phyloP scores from a whole-genome alignment of 2,329 filamentous ascomycete species.

The Neonectria faginata region DNA sequence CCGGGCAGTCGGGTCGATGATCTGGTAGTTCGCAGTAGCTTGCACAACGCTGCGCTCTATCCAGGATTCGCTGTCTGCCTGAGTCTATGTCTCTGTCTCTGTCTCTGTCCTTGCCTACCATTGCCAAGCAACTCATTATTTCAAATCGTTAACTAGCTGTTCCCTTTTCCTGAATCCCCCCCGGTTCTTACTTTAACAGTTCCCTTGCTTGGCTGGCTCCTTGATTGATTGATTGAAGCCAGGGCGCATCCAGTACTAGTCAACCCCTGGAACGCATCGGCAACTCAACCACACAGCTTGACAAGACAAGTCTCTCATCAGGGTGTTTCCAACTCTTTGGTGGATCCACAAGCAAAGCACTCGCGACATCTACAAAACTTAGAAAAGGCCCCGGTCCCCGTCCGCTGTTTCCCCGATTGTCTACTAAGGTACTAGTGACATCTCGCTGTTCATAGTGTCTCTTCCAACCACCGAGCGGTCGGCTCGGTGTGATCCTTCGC shows the following conservation, averaged over 20 bases:
- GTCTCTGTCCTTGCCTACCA: slow-evolving; percentile 4
- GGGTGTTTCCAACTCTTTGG: slow-evolving; percentile 1
- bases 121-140: neutral
- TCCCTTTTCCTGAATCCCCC: too few species aligned
- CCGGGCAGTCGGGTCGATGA: neutral
- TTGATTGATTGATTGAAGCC: neutral
- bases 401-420: slow-evolving; percentile 8
- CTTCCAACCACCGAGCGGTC: neutral
- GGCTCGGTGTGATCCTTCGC: slow-evolving; percentile 4
- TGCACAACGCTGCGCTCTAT: neutral
- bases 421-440: neutral
- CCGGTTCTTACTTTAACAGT: neutral
- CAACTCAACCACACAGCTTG: neutral
- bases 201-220: slow-evolving; percentile 14
- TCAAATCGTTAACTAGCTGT: too few species aligned
- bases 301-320: neutral
- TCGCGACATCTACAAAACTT: neutral
- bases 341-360: slow-evolving; percentile 5
- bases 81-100: neutral
- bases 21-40: neutral
- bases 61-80: neutral
- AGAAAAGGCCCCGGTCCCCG: slow-evolving; percentile 5
- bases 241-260: too few species aligned
- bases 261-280: neutral
- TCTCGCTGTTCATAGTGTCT: neutral